phyloP scores from a whole-genome alignment of 805 yeast genomes.

The Metschnikowia kofuensis region DNA sequence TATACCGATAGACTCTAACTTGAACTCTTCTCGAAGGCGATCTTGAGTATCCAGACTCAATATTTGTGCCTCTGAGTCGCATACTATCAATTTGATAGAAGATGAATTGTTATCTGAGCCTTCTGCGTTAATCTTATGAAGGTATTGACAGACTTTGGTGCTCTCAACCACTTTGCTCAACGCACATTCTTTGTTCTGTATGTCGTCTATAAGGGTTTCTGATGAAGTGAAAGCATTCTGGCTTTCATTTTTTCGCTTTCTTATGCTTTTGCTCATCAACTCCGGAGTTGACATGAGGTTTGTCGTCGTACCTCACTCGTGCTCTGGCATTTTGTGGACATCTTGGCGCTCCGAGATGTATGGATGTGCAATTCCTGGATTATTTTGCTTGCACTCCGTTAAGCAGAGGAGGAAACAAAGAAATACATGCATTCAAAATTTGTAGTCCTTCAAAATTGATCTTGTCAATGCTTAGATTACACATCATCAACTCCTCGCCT shows the following conservation, averaged over 20 bases:
- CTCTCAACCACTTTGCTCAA: conserved; percentile 21
- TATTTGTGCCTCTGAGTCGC: conserved; percentile 26
- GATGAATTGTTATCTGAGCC: conserved; percentile 7
- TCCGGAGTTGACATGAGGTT: not conserved
- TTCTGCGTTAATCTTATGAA: conserved; percentile 17
- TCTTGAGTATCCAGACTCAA: conserved; percentile 17
- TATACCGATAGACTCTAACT: conserved; percentile 19
- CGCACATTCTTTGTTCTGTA: not conserved
- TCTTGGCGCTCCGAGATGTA: not conserved
- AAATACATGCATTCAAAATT: no score
- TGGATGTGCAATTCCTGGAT: not conserved
- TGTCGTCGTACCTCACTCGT: not conserved
- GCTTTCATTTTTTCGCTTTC: conserved; percentile 10
- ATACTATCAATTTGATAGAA: conserved; percentile 20
- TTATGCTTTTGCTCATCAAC: not conserved
- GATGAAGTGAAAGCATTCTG: not conserved
- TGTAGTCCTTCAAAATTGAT: no score
- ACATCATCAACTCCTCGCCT: no score
- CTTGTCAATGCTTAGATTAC: no score
- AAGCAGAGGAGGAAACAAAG: no score
- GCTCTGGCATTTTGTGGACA: not conserved
- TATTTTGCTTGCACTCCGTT: no score
- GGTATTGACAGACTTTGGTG: conserved; percentile 23
- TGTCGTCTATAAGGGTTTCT: conserved; percentile 3
- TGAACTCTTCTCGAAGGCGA: conserved; percentile 21